Evolutionary conservation across 23 red algal species (phyloP).

Genomic region (Gracilaria domingensis): DNA sequence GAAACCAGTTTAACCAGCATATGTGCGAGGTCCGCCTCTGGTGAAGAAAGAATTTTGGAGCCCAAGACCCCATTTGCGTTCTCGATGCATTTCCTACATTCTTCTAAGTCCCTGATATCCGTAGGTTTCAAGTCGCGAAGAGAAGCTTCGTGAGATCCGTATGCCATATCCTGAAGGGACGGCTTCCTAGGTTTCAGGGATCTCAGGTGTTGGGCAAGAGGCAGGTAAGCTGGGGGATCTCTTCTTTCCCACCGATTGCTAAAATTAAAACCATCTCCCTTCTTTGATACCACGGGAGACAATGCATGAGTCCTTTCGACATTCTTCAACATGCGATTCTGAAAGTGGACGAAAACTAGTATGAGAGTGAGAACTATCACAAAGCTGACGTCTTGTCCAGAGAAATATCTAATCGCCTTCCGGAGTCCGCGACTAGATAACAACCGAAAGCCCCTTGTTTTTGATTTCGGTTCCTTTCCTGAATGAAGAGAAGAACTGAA

Average conservation of each 20-base stretch:
- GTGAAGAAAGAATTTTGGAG: not conserved
- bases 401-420: not conserved
- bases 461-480: not conserved
- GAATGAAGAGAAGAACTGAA: not conserved
- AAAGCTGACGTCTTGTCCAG: slow-evolving; percentile 30
- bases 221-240: slow-evolving; percentile 36
- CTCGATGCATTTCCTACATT: slow-evolving; percentile 10
- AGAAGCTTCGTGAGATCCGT: slow-evolving; percentile 32
- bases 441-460: not conserved
- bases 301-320: not conserved
- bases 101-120: slow-evolving; percentile 29
- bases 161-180: slow-evolving; percentile 58
- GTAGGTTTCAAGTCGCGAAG: slow-evolving; percentile 41
- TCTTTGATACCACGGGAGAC: not conserved
- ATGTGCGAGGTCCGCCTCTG: slow-evolving; percentile 31
- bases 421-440: not conserved
- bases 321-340: slow-evolving; percentile 5
- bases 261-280: not conserved
- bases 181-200: slow-evolving; percentile 18
- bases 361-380: slow-evolving; percentile 11
- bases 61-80: slow-evolving; percentile 16
- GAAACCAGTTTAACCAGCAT: slow-evolving; percentile 30
- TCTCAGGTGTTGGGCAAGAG: slow-evolving; percentile 51
- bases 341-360: slow-evolving; percentile 14
- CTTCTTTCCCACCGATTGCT: not conserved